Percentiles rank a stretch among this genome's conserved stretches.
These are phyloP conservation scores for Dimocarpus longan DNA, from an alignment of 345 rosid genomes.

Conservation along the genomic window DNA sequence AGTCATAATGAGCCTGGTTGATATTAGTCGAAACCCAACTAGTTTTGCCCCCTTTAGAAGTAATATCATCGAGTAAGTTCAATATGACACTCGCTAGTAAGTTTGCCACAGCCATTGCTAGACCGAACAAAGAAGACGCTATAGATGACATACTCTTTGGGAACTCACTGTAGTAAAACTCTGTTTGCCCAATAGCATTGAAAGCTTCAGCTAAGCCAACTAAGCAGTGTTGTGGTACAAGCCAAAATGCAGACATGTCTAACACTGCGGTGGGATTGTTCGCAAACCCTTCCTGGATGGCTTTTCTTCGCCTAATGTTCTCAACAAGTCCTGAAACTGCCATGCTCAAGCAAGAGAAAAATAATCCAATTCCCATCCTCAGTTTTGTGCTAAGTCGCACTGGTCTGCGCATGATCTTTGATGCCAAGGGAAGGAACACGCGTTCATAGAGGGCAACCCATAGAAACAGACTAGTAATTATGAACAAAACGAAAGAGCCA, in stretches of 20 bases:
- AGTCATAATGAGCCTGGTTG: conserved; percentile 72
- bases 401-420: conserved; percentile 62
- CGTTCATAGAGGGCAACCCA: conserved; percentile 79
- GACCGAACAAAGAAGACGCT: conserved; percentile 59
- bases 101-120: conserved; percentile 69
- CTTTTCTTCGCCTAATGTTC: conserved; percentile 55
- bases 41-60: conserved; percentile 46
- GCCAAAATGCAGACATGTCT: conserved; percentile 80
- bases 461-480: conserved; percentile 41
- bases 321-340: conserved; percentile 62
- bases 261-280: conserved; percentile 43
- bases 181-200: conserved; percentile 68
- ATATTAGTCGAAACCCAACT: conserved; percentile 78
- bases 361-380: conserved; percentile 76
- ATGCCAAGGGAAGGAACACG: conserved; percentile 60
- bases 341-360: conserved; percentile 60
- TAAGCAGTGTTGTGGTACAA: conserved; percentile 60
- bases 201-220: conserved; percentile 80
- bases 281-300: conserved; percentile 52
- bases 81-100: conserved; percentile 61
- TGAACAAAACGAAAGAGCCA: conserved; percentile 63
- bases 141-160: conserved; percentile 82
- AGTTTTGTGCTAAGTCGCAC: conserved; percentile 50
- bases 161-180: conserved; percentile 75
- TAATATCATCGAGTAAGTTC: conserved; percentile 35